Evolutionary conservation across 2,329 filamentous ascomycete species (phyloP), one percentile per base, ranked within the genome.

Genomic region (Shiraia bambusicola): DNA sequence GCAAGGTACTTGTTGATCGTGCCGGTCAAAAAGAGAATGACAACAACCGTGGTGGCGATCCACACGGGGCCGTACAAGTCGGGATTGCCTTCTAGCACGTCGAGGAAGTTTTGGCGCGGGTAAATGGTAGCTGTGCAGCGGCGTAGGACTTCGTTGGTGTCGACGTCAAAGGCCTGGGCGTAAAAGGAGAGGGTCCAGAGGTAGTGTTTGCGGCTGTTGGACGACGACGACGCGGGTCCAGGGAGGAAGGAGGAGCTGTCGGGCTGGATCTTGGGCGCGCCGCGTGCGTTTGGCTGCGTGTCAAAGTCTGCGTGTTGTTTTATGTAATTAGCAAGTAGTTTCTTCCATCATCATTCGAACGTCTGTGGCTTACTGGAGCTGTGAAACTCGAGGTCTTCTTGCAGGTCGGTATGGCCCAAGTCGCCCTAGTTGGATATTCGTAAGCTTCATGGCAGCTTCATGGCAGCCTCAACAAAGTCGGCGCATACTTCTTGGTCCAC

Each of bases 381-480:
- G 78, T 98, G 93, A 76, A 98, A 98, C 80, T 97, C 93, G 69
- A 98, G 90, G 73, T 97, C 93, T 71, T 96, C 92, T 77, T 96
- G 90, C 16, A 98, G 86, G 71, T 98, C 93, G 42, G 93, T 98
- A 73, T 96, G 91, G 62, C 93, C 93, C 67, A 98, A 84, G 73
- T 98, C 93, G 63, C 92, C 92, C 91, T 97, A 67, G n/a, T n/a
- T n/a, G n/a, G 45, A 22, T 19, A 24, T 30, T 16, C 36, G 51
- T 64, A 3, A 64, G 58, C 44, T 38, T 16, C 13, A 13, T 11
- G 13, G 3, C 17, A 8, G n/a, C n/a, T n/a, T 25, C 26, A 28
- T 33, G 13, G 25, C 22, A 16, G 19, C 17, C n/a, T 24, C n/a
- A 28, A 26, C 3, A 6, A 29, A 12, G 2, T 7, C 7, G 14